Conservation (phyloP, 129 eudicot genomes). For the Centaurea solstitialis region DNA sequence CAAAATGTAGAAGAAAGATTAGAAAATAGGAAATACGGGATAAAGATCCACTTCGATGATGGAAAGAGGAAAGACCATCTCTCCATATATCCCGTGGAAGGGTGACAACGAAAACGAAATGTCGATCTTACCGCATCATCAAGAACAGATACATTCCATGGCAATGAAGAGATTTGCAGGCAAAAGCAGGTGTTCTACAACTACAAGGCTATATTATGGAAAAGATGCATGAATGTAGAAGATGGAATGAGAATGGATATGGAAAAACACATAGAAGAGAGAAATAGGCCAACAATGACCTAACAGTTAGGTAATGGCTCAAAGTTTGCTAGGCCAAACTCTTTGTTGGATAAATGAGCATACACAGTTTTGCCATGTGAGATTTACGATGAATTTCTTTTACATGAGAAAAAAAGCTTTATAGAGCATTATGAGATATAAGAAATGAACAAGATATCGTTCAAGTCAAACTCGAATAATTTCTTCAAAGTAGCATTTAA, state of each 20-base stretch:
- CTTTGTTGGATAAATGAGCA: constrained; percentile 4
- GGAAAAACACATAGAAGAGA: neutral
- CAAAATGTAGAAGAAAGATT: neutral
- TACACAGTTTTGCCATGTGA: neutral
- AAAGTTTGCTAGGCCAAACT: constrained; percentile 10
- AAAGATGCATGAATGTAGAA: neutral
- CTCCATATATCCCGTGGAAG: neutral
- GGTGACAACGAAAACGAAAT: neutral
- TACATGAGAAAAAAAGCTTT: too few species aligned
- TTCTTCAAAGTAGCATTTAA: too few species aligned
- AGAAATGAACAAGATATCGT: too few species aligned
- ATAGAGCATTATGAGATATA: too few species aligned
- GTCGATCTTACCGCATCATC: neutral
- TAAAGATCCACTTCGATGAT: neutral
- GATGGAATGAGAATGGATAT: neutral
- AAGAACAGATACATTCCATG: neutral
- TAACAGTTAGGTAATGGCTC: neutral
- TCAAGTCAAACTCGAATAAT: too few species aligned
- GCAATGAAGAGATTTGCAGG: neutral
- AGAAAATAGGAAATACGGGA: neutral
- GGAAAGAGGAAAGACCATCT: neutral
- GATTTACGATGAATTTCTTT: neutral
- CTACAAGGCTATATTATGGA: neutral
- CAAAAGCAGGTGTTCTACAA: neutral
- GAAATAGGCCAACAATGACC: neutral